Percentiles rank a stretch among this genome's conserved stretches.
Conservation (phyloP, 129 eudicot genomes). For the Ambrosia trifida region DNA sequence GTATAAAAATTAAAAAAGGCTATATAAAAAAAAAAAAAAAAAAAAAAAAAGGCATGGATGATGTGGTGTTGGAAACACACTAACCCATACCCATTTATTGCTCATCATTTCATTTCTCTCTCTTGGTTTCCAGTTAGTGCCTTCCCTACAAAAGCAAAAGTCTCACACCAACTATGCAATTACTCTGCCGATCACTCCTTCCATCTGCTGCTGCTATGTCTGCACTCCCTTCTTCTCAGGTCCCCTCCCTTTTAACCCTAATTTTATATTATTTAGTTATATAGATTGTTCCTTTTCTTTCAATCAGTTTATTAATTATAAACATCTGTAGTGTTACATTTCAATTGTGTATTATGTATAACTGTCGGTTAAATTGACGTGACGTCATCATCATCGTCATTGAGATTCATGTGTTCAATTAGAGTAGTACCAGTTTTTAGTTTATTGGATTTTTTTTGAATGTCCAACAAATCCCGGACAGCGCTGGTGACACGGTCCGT, state of each 20-base stretch:
- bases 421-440: not conserved
- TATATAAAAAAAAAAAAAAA: not conserved
- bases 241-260: conserved; percentile 17
- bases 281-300: not conserved
- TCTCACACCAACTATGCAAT: conserved; percentile 41
- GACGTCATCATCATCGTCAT: conserved; percentile 7
- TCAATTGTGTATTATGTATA: conserved; percentile 8
- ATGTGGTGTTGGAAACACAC: conserved; percentile 20
- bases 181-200: conserved; percentile 44
- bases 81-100: conserved; percentile 27
- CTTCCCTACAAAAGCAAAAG: conserved; percentile 32
- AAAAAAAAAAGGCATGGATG: conserved; percentile 24
- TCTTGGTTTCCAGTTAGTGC: not conserved
- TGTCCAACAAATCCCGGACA: no score
- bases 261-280: not conserved
- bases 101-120: conserved; percentile 22
- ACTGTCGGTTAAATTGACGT: not conserved
- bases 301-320: not conserved
- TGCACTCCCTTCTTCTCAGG: conserved; percentile 61
- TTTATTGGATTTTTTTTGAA: not conserved
- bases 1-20: no score
- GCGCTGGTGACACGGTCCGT: no score
- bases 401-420: conserved; percentile 15
- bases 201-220: conserved; percentile 62
- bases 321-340: conserved; percentile 1